These are phyloP conservation scores for Coemansia sp. DNA, from an alignment of 192 early-diverging fungal genomes.

Conservation along the genomic window DNA sequence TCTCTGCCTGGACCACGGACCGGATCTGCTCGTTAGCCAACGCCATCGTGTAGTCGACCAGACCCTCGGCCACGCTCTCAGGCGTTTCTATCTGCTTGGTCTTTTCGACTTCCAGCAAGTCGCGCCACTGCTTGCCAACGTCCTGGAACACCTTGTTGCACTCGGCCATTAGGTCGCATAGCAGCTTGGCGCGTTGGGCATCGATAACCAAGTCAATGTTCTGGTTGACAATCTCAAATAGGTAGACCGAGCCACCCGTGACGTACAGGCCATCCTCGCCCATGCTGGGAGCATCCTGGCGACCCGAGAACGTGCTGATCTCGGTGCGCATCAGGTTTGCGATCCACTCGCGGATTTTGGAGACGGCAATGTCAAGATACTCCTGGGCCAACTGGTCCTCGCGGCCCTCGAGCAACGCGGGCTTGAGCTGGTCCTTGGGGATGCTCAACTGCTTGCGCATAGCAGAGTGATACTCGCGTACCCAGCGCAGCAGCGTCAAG, in stretches of 20 bases:
- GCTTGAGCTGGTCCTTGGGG: slow-evolving; percentile 82
- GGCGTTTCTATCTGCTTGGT: slow-evolving; percentile 74
- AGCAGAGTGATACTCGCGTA: slow-evolving; percentile 84
- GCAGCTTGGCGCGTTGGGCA: slow-evolving; percentile 83
- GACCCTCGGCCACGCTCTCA: slow-evolving; percentile 72
- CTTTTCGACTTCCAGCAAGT: slow-evolving; percentile 71
- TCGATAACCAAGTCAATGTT: slow-evolving; percentile 86
- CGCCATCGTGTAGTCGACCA: slow-evolving; percentile 95
- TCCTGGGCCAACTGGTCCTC: slow-evolving; percentile 87
- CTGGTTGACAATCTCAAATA: slow-evolving; percentile 99
- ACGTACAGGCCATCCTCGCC: slow-evolving; percentile 78
- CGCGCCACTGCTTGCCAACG: slow-evolving; percentile 80
- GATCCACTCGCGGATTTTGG: slow-evolving; percentile 89
- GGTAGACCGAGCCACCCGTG: slow-evolving; percentile 70
- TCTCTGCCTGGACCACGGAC: slow-evolving; percentile 87
- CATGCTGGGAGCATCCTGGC: slow-evolving; percentile 64
- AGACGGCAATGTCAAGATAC: slow-evolving; percentile 86
- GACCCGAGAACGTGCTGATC: slow-evolving; percentile 67
- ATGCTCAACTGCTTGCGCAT: slow-evolving; percentile 87
- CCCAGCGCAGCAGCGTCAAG: slow-evolving; percentile 80
- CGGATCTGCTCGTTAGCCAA: slow-evolving; percentile 93
- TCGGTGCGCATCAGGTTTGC: slow-evolving; percentile 84
- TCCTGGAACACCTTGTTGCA: slow-evolving; percentile 81
- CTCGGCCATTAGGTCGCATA: slow-evolving; percentile 79
- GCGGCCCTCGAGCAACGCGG: slow-evolving; percentile 85